Base-by-base conservation (phyloP, 495 filamentous ascomycete genomes). In the Penicilliopsis zonata region DNA sequence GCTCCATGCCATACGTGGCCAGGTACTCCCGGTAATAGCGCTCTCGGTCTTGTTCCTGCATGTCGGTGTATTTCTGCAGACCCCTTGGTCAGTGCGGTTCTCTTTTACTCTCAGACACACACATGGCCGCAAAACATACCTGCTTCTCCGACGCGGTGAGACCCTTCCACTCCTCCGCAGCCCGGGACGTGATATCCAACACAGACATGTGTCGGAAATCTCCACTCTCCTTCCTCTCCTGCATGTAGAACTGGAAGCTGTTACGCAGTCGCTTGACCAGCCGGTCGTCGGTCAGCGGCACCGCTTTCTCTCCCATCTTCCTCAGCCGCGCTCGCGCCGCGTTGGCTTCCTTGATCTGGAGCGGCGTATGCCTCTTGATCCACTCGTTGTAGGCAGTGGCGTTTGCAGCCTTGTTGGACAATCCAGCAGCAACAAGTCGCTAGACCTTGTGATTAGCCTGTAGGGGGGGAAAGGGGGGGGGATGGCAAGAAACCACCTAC, bases 291-390 rank as follows among this genome's bases (percentile, higher is more conserved):
- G 47, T 38, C 37, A 84, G 41, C 2, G 13, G 26, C 2, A 1
- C 3, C 42, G 26, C 33, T 10, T 32, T 35, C 8, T 41, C 50
- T 6, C 31, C 34, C 3, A 55, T 30, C 17, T 49, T 51, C 2
- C 46, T 52, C 8, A 87, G 63, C 2, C 12, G 9, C 1, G 12
- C 32, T 24, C 84, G 78, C 13, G 82, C 83, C 1, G 4, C 28
- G 51, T 85, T 87, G 35, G 82, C 82, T 2, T 57, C 39, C 23
- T 54, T 42, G 32, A 86, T 81, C 38, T 75, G 50, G 3, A 55
- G 38, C 2, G 69, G 65, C 4, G 74, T 65, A 44, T 80, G 54
- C 4, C 50, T 55, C 18, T 69, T 47, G 18, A 87, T 42, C 78
- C 78, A 92, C 17, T 62, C 41, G 18, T 64, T 59, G 40, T 69